Conservation (phyloP, 805 yeast species). For the Starmera quercuum region DNA sequence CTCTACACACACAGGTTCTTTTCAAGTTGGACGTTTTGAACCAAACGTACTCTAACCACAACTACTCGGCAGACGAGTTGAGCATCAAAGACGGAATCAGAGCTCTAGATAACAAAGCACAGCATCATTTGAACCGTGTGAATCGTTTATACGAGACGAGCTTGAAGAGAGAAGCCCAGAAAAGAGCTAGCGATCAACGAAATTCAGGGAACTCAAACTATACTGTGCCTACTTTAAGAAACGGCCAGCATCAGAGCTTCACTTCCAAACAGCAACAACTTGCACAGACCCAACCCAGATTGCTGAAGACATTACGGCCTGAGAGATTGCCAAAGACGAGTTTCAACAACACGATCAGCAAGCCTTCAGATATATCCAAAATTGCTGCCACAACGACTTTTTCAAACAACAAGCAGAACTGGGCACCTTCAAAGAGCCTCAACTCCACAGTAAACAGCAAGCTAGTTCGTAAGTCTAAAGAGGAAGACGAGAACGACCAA, state of each 20-base stretch:
- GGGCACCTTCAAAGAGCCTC: slow-evolving; percentile 18
- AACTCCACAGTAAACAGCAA: background rate
- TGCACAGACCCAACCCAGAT: slow-evolving; percentile 13
- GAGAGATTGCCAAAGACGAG: slow-evolving; percentile 14
- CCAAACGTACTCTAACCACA: slow-evolving; percentile 25
- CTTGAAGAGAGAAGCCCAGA: slow-evolving; percentile 1
- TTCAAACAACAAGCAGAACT: slow-evolving; percentile 6
- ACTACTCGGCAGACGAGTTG: slow-evolving; percentile 37
- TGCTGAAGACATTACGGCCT: slow-evolving; percentile 27
- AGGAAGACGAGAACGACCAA: background rate
- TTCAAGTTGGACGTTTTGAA: slow-evolving; percentile 48
- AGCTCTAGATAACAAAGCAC: slow-evolving; percentile 13
- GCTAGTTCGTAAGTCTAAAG: slow-evolving; percentile 1
- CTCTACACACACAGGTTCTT: slow-evolving; percentile 54
- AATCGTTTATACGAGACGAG: slow-evolving; percentile 13
- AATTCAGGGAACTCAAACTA: slow-evolving; percentile 4
- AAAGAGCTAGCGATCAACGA: background rate
- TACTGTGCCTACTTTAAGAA: slow-evolving; percentile 16
- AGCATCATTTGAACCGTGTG: slow-evolving; percentile 33
- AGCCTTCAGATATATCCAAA: slow-evolving; percentile 16
- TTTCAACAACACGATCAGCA: slow-evolving; percentile 7
- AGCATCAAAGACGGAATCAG: slow-evolving; percentile 25
- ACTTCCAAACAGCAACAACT: slow-evolving; percentile 15
- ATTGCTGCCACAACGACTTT: slow-evolving; percentile 18
- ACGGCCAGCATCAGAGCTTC: slow-evolving; percentile 17